A percentile compares a stretch with the other conserved stretches of the same genome.
Conservation (phyloP, 768 basidiomycete genomes). For the Naganishia vishniacii region DNA sequence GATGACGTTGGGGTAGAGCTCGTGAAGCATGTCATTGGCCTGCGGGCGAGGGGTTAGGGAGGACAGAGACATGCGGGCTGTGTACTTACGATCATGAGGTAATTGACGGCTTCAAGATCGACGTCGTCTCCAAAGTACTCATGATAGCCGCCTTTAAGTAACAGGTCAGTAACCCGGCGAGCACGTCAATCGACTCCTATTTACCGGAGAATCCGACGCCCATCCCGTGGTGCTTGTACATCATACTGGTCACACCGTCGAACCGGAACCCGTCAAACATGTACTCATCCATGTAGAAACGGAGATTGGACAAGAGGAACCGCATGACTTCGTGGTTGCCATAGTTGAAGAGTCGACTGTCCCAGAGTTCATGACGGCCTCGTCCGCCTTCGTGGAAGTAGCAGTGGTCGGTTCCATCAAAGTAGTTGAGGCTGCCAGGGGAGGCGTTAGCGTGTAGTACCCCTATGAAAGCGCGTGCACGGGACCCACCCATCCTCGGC, state of each 20-base stretch:
- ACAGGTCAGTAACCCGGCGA: not conserved
- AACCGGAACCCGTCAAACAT: constrained; percentile 97
- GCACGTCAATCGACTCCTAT: not conserved
- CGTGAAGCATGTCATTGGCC: constrained; percentile 88
- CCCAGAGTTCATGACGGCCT: constrained; percentile 94
- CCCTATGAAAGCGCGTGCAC: not conserved
- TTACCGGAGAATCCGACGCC: constrained; percentile 89
- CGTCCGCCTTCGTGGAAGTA: constrained; percentile 93
- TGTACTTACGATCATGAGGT: constrained; percentile 84
- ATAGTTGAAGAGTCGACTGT: constrained; percentile 93
- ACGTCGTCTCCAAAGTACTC: constrained; percentile 88
- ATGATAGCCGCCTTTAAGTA: constrained; percentile 73
- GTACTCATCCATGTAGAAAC: constrained; percentile 93
- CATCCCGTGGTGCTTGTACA: constrained; percentile 97
- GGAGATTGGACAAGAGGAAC: constrained; percentile 88
- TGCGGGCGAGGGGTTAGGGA: constrained; percentile 42
- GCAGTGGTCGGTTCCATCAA: constrained; percentile 93
- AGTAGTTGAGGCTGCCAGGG: constrained; percentile 66
- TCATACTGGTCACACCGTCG: constrained; percentile 98
- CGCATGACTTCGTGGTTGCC: constrained; percentile 86
- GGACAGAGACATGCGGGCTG: not conserved
- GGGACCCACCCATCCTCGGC: constrained; percentile 72
- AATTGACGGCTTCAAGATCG: constrained; percentile 84
- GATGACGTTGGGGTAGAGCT: constrained; percentile 69
- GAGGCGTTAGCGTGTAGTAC: not conserved